Evolutionary conservation across 129 eudicot species (phyloP).

Genomic region (Oenanthe sinensis): DNA sequence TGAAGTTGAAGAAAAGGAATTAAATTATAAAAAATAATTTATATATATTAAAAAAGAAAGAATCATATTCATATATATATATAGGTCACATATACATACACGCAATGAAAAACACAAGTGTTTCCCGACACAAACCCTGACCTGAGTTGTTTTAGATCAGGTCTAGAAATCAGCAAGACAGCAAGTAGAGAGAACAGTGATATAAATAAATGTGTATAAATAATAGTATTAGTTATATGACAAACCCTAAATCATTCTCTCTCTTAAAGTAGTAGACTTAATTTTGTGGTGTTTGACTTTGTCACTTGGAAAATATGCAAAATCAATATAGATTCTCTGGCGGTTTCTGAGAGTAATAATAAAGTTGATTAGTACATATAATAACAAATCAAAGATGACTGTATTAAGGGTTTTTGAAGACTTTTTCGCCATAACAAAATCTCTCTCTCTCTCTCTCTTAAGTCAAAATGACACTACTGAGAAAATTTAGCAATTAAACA

Average conservation of each 20-base stretch:
- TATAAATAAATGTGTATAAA: too few species aligned
- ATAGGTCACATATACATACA: not conserved
- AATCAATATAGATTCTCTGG: slow-evolving; percentile 23
- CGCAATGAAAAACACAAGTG: too few species aligned
- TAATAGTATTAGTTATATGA: not conserved
- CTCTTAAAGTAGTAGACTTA: slow-evolving; percentile 10
- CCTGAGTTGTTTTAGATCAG: too few species aligned
- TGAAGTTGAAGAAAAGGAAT: not conserved
- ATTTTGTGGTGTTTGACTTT: slow-evolving; percentile 16
- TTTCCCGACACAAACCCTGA: too few species aligned
- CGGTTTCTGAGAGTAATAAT: slow-evolving; percentile 19
- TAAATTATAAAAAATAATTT: not conserved
- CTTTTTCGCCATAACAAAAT: not conserved
- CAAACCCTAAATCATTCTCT: slow-evolving; percentile 47
- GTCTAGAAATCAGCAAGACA: too few species aligned
- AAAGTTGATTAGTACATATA: slow-evolving; percentile 6
- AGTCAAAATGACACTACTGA: not conserved
- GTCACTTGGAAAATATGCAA: slow-evolving; percentile 3
- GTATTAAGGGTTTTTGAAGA: slow-evolving; percentile 2
- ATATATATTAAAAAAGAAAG: not conserved
- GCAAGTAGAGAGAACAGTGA: too few species aligned
- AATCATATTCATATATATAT: not conserved
- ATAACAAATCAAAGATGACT: slow-evolving; percentile 26
- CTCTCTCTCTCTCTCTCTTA: not conserved
- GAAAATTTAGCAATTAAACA: slow-evolving; percentile 22